Evolutionary conservation across 202 grass and related monocot species (phyloP).

Genomic region (Cymbopogon flexuosus): DNA sequence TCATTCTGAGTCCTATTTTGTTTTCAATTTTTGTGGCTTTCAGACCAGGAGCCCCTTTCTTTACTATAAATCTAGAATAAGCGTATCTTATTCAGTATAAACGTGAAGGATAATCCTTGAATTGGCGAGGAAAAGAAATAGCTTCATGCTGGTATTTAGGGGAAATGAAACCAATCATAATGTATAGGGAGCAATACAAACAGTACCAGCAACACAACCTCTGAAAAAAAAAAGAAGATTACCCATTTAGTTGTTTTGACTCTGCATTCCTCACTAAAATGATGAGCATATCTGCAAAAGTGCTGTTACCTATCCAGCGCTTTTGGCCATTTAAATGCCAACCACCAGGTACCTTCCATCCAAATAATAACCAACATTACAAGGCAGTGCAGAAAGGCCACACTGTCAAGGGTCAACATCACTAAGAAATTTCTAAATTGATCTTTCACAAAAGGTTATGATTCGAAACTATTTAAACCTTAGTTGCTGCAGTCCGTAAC

Average conservation of each 20-base stretch:
- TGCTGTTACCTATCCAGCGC: constrained; percentile 77
- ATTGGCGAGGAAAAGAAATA: neutral
- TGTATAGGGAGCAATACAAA: neutral
- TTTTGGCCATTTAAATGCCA: constrained; percentile 93
- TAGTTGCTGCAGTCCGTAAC: constrained; percentile 61
- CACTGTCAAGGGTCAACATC: too few relatives aligned
- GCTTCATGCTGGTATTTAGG: neutral
- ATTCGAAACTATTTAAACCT: constrained; percentile 44
- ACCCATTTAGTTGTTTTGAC: constrained; percentile 38
- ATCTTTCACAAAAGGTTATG: neutral
- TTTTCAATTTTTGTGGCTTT: too few relatives aligned
- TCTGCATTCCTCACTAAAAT: too few relatives aligned
- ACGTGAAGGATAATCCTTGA: neutral
- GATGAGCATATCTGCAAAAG: too few relatives aligned
- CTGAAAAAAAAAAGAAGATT: constrained; percentile 15
- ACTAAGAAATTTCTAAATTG: neutral
- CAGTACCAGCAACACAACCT: neutral
- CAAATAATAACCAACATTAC: constrained; percentile 26
- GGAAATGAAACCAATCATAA: neutral
- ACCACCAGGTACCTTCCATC: constrained; percentile 80
- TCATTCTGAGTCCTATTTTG: too few relatives aligned
- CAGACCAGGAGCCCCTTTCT: too few relatives aligned
- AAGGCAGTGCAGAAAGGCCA: neutral
- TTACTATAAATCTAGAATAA: too few relatives aligned
- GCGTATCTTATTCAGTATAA: too few relatives aligned